Evolutionary conservation across 352 stramenopile genomes (phyloP).

Genomic region (Phytophthora pini): DNA sequence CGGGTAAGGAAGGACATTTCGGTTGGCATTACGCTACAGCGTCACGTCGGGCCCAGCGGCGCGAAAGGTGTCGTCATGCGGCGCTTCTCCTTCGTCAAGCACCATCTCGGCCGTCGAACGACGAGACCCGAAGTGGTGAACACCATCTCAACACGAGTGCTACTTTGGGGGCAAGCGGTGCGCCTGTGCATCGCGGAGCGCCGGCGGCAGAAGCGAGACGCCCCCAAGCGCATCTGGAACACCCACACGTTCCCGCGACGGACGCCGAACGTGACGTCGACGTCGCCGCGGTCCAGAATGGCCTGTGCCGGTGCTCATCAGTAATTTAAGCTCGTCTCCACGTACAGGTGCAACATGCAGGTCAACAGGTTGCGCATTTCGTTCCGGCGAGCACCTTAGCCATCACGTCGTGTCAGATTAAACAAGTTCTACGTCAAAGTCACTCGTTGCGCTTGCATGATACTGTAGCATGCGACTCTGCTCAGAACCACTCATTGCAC

Average conservation of each 20-base stretch:
- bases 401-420: constrained; percentile 7
- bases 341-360: constrained; percentile 19
- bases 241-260: constrained; percentile 45
- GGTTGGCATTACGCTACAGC: constrained; percentile 57
- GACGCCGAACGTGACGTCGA: constrained; percentile 18
- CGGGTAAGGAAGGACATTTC: constrained; percentile 68
- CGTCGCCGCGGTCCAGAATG: constrained; percentile 7
- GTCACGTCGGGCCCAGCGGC: constrained; percentile 46
- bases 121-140: constrained; percentile 59
- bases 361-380: constrained; percentile 10
- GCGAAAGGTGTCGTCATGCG: constrained; percentile 59
- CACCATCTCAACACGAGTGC: constrained; percentile 68
- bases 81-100: constrained; percentile 73
- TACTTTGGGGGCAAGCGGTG: constrained; percentile 70
- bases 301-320: constrained; percentile 20
- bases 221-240: constrained; percentile 44
- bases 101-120: constrained; percentile 54
- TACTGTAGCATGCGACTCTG: too few species aligned
- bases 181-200: constrained; percentile 57
- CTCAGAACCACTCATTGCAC: constrained; percentile 5
- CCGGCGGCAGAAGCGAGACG: constrained; percentile 38
- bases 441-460: background rate
- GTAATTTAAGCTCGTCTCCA: constrained; percentile 29
- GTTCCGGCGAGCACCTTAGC: constrained; percentile 22
- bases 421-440: background rate